phyloP scores from a whole-genome alignment of 345 rosid species.

The Viola odorata region DNA sequence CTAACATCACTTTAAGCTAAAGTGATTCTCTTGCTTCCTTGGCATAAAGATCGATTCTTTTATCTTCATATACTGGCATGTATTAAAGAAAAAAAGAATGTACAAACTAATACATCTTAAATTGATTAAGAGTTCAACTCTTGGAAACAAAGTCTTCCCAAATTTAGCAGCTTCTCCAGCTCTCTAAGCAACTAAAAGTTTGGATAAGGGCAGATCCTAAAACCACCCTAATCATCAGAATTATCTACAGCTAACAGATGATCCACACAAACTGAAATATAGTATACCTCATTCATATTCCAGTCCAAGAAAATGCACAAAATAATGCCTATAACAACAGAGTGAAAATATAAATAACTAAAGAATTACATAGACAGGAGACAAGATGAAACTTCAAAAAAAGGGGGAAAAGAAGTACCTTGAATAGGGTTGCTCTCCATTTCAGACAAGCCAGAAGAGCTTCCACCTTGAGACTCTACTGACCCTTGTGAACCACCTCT shows the following conservation, averaged over 20 bases:
- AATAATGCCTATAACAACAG: too few relatives aligned
- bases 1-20: background rate
- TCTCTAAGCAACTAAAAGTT: constrained; percentile 6
- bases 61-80: background rate
- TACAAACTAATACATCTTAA: background rate
- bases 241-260: background rate
- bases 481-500: constrained; percentile 43
- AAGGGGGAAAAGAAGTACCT: constrained; percentile 26
- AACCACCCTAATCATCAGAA: background rate
- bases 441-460: constrained; percentile 59
- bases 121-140: background rate
- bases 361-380: background rate
- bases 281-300: background rate
- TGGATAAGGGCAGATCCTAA: background rate
- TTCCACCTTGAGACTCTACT: constrained; percentile 56
- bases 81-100: background rate
- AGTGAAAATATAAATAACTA: background rate
- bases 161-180: constrained; percentile 1
- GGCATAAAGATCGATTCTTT: too few relatives aligned
- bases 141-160: constrained; percentile 3
- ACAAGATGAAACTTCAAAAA: background rate
- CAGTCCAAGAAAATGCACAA: background rate
- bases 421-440: constrained; percentile 51
- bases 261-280: background rate
- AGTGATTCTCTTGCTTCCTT: background rate